A percentile compares a stretch with the other conserved stretches of the same genome.
These are phyloP conservation scores for Hanseniaspora vineae DNA, from an alignment of 805 yeast species.

Conservation along the genomic window DNA sequence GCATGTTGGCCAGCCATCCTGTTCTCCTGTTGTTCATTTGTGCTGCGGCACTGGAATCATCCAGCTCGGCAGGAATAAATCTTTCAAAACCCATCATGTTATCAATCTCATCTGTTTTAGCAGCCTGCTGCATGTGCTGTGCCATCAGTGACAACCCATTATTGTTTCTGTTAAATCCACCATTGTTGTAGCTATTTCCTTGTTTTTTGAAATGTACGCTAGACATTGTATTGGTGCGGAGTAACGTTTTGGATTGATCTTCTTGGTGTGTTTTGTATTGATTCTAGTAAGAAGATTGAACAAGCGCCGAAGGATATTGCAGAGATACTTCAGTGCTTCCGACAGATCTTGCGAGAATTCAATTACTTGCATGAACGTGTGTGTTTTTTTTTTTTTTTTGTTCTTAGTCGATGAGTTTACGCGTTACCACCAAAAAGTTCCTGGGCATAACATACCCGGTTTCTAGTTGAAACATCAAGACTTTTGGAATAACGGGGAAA, in stretches of 20 bases:
- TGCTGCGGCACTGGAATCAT: not conserved
- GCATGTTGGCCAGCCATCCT: conserved; percentile 96
- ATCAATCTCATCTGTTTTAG: conserved; percentile 58
- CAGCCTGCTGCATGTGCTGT: conserved; percentile 37
- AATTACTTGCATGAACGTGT: too few relatives aligned
- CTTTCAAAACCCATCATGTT: conserved; percentile 80
- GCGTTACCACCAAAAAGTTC: too few relatives aligned
- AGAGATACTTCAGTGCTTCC: too few relatives aligned
- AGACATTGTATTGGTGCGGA: too few relatives aligned
- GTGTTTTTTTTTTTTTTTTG: not conserved
- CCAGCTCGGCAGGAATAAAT: conserved; percentile 50
- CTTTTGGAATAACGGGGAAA: too few relatives aligned
- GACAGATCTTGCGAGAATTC: too few relatives aligned
- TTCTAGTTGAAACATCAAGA: too few relatives aligned
- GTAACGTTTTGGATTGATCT: too few relatives aligned
- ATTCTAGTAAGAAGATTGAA: too few relatives aligned
- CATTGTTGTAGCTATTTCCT: conserved; percentile 26
- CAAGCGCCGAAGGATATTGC: too few relatives aligned
- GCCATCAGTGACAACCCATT: conserved; percentile 10
- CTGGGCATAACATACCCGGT: too few relatives aligned
- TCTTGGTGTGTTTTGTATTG: too few relatives aligned
- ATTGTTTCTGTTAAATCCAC: conserved; percentile 5
- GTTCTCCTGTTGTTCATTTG: conserved; percentile 22
- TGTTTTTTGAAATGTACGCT: conserved; percentile 2
- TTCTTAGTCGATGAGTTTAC: not conserved